Percentiles rank a stretch among this genome's conserved stretches.
Evolutionary conservation across 73 alveolate species (phyloP).

Genomic region (Tetrahymena elliotti): DNA sequence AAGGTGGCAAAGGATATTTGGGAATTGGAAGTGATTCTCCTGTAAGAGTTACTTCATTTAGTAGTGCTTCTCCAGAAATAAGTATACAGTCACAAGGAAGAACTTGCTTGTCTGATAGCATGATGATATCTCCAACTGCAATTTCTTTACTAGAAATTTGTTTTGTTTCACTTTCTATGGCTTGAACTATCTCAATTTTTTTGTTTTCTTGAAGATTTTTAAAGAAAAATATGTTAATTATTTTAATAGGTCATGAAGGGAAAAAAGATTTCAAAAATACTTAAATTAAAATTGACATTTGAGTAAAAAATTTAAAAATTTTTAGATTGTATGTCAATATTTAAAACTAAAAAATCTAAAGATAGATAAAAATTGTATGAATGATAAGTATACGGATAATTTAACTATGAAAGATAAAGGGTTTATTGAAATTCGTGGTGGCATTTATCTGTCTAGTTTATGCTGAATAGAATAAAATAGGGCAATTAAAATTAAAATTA

Average conservation of each 20-base stretch:
- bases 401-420: not conserved
- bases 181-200: not conserved
- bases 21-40: constrained; percentile 69
- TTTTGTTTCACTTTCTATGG: not conserved
- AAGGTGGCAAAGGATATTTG: constrained; percentile 38
- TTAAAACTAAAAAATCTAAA: not conserved
- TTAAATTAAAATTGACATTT: too few relatives aligned
- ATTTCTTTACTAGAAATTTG: not conserved
- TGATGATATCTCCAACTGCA: constrained; percentile 33
- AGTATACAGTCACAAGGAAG: constrained; percentile 68
- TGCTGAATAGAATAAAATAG: not conserved
- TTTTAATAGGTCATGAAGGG: too few relatives aligned
- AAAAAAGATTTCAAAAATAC: too few relatives aligned
- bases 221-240: too few relatives aligned
- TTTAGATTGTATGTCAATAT: too few relatives aligned
- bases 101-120: constrained; percentile 4
- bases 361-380: not conserved
- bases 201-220: too few relatives aligned
- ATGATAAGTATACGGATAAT: not conserved
- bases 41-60: constrained; percentile 64
- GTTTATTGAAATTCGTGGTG: not conserved
- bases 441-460: not conserved
- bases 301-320: too few relatives aligned
- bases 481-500: not conserved
- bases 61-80: constrained; percentile 51